Conservation (phyloP, 805 yeast genomes). For the Starmerella vitae region DNA sequence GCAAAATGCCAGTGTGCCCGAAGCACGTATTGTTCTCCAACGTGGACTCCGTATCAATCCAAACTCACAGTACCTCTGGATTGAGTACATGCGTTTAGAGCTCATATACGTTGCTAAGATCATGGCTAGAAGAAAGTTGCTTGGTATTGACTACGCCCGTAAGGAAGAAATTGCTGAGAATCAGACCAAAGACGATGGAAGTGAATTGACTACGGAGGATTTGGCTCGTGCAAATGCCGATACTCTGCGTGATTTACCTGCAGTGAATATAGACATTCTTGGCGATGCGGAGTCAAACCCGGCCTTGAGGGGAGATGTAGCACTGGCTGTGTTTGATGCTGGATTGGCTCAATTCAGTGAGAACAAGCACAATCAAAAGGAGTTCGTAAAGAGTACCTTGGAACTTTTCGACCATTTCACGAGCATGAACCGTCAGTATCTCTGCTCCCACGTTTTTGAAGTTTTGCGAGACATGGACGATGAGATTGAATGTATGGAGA, state of each 20-base stretch:
- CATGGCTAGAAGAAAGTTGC: constrained; percentile 65
- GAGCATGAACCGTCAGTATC: constrained; percentile 53
- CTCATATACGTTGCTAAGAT: constrained; percentile 72
- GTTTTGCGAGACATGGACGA: constrained; percentile 33
- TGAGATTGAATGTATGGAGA: constrained; percentile 36
- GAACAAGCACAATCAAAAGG: constrained; percentile 26
- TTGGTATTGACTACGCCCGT: constrained; percentile 48
- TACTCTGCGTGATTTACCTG: constrained; percentile 59
- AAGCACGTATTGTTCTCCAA: constrained; percentile 77
- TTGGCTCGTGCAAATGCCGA: constrained; percentile 42
- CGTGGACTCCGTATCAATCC: constrained; percentile 73
- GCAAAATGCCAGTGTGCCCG: constrained; percentile 71
- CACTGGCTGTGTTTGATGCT: constrained; percentile 55
- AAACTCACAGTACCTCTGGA: constrained; percentile 61
- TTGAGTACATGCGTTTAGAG: constrained; percentile 78
- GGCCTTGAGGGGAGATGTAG: constrained; percentile 61
- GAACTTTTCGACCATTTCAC: constrained; percentile 53
- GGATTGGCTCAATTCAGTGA: constrained; percentile 39
- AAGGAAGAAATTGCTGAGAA: constrained; percentile 31
- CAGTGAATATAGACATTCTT: constrained; percentile 69
- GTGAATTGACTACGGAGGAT: constrained; percentile 34
- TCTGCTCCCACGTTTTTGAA: constrained; percentile 50
- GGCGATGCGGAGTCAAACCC: constrained; percentile 80
- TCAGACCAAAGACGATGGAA: constrained; percentile 34
- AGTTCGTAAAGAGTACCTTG: constrained; percentile 37